These are phyloP conservation scores for Candida insectorum DNA, from an alignment of 805 yeast genomes.

Conservation along the genomic window DNA sequence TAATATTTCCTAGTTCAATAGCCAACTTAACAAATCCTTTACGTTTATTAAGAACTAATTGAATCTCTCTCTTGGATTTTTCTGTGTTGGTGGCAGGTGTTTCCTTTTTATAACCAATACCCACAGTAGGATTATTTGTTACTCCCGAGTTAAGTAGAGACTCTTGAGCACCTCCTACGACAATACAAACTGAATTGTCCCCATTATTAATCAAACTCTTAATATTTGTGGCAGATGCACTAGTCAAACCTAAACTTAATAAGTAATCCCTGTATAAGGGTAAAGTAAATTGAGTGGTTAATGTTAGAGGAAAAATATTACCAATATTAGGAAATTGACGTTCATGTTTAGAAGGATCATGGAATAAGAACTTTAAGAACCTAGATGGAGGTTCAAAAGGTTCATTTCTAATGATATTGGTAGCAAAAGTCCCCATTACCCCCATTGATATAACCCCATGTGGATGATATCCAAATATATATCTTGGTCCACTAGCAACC, in stretches of 20 bases:
- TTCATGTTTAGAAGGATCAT: constrained; percentile 70
- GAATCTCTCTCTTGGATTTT: constrained; percentile 36
- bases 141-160: constrained; percentile 54
- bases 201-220: constrained; percentile 55
- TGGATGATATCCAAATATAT: constrained; percentile 92
- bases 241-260: constrained; percentile 74
- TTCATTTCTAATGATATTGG: constrained; percentile 45
- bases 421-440: constrained; percentile 77
- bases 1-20: constrained; percentile 69
- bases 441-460: constrained; percentile 96
- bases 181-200: constrained; percentile 79
- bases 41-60: constrained; percentile 70
- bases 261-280: constrained; percentile 89
- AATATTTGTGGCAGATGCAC: constrained; percentile 77
- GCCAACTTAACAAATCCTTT: constrained; percentile 91
- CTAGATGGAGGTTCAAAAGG: constrained; percentile 36
- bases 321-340: constrained; percentile 78
- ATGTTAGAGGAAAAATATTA: constrained; percentile 69
- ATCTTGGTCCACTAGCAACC: constrained; percentile 60
- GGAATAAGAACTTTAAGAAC: constrained; percentile 34
- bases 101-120: constrained; percentile 28
- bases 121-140: constrained; percentile 27
- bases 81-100: constrained; percentile 10
- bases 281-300: constrained; percentile 75
- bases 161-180: constrained; percentile 95